Base-by-base conservation (phyloP, 306 rosid species). In the Mimosa pudica region DNA sequence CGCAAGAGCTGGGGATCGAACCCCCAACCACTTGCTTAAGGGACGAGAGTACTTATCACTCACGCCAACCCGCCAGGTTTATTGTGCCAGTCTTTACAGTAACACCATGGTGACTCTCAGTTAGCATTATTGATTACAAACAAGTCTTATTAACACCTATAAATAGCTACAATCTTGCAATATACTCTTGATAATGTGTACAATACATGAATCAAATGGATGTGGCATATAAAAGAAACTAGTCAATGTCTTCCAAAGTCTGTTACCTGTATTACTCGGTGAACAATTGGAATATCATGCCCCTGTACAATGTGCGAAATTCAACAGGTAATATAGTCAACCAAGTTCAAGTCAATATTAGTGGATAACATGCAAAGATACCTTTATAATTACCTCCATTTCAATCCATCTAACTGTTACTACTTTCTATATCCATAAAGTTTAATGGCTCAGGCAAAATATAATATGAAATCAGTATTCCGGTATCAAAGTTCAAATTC, bases 221-320 rank as follows among this genome's bases (percentile, higher is more conserved):
- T 24, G 30, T 24, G 30, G 30, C 30, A 24, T 5, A 38, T 38
- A 38, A 48, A 24, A 66, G 32, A 81, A 80, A 74, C 20, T 46
- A 24, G n/a, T 30, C 71, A 32, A 38, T 38, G 33, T 68, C 35
- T 32, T 30, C 46, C 81, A 67, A 74, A 81, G 71, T 14, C 52
- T 78, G 63, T 77, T 70, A 87, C 98, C 93, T 89, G 68, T 78
- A 88, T 89, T 74, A 91, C 97, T 51, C 96, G 91, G 70, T 93
- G 98, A 73, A 89, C 97, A 51, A 93, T 92, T 51, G 98, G 94
- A 87, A 94, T 89, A 18, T 76, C 83, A 24, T 80, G 97, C 49
- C 90, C 96, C 98, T 94, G 73, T 52, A 80, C 58, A 85, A 75
- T 55, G 65, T 16, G 30, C 47, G 84, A 33, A 78, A 58, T 8